Evolutionary conservation across 257 asterid genomes (phyloP).

Genomic region (Solanum bulbocastanum): DNA sequence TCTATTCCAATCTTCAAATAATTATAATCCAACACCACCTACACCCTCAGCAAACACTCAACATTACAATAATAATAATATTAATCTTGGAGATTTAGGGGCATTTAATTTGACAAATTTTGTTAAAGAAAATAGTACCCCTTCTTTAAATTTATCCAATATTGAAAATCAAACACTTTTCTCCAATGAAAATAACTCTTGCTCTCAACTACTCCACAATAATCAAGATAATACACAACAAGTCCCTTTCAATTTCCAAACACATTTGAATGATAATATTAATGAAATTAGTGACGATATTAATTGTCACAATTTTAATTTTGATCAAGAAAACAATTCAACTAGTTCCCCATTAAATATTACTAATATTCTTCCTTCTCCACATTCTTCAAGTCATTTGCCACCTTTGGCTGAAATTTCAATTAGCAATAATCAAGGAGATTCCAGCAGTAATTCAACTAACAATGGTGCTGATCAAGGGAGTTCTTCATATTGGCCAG

Average conservation of each 20-base stretch:
- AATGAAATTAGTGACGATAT: background rate
- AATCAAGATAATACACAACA: slow-evolving; percentile 12
- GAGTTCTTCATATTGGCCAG: slow-evolving; percentile 17
- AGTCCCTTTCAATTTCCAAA: slow-evolving; percentile 32
- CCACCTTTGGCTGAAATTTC: slow-evolving; percentile 19
- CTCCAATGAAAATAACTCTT: slow-evolving; percentile 14
- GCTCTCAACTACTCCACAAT: slow-evolving; percentile 33
- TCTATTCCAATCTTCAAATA: slow-evolving; percentile 26
- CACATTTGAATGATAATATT: slow-evolving; percentile 2
- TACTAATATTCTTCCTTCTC: background rate
- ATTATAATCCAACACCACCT: background rate
- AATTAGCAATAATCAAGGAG: slow-evolving; percentile 8
- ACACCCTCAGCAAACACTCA: slow-evolving; percentile 1
- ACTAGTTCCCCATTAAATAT: slow-evolving; percentile 19
- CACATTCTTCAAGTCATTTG: slow-evolving; percentile 22
- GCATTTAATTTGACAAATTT: background rate
- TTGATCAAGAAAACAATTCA: slow-evolving; percentile 4
- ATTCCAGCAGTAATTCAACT: slow-evolving; percentile 14
- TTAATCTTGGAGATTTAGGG: background rate
- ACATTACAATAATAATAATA: background rate
- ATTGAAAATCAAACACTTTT: slow-evolving; percentile 23
- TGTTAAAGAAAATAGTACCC: background rate
- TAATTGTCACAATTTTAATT: background rate
- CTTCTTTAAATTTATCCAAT: slow-evolving; percentile 3
- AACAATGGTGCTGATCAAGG: slow-evolving; percentile 7